Percentiles rank a stretch among this genome's conserved stretches.
Evolutionary conservation across 148 eudicot species (phyloP).

Genomic region (Chenopodium quinoa): DNA sequence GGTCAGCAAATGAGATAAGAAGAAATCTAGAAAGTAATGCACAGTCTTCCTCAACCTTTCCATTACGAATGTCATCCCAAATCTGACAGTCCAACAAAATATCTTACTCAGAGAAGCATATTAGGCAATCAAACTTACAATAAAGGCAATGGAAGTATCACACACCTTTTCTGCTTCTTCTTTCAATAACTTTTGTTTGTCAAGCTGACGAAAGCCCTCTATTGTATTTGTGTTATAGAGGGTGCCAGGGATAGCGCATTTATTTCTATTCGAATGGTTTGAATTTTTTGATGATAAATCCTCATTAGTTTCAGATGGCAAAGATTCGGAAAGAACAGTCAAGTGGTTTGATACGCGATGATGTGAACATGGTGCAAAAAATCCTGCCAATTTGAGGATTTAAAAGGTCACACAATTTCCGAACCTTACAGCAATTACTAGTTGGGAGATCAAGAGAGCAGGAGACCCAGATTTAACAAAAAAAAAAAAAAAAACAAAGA

Average conservation of each 20-base stretch:
- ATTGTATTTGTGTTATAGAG: constrained; percentile 78
- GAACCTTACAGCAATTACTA: neutral
- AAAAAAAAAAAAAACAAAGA: too few relatives aligned
- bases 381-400: constrained; percentile 47
- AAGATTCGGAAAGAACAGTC: constrained; percentile 77
- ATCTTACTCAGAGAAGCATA: neutral
- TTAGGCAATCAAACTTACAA: neutral
- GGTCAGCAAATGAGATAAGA: constrained; percentile 83
- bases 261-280: constrained; percentile 62
- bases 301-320: constrained; percentile 62
- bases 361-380: constrained; percentile 76
- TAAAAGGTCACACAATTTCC: neutral
- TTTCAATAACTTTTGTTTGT: constrained; percentile 59
- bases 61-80: constrained; percentile 75
- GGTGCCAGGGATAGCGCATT: constrained; percentile 75
- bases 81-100: constrained; percentile 40
- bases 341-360: constrained; percentile 67
- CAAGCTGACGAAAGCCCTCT: constrained; percentile 71
- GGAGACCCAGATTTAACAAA: too few relatives aligned
- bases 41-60: constrained; percentile 73
- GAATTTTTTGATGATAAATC: constrained; percentile 27
- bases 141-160: neutral
- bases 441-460: neutral
- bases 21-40: constrained; percentile 76
- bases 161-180: constrained; percentile 77